Evolutionary conservation across 352 stramenopile genomes (phyloP), one percentile per base, ranked within the genome.

Genomic region (Pythium rishiriense): DNA sequence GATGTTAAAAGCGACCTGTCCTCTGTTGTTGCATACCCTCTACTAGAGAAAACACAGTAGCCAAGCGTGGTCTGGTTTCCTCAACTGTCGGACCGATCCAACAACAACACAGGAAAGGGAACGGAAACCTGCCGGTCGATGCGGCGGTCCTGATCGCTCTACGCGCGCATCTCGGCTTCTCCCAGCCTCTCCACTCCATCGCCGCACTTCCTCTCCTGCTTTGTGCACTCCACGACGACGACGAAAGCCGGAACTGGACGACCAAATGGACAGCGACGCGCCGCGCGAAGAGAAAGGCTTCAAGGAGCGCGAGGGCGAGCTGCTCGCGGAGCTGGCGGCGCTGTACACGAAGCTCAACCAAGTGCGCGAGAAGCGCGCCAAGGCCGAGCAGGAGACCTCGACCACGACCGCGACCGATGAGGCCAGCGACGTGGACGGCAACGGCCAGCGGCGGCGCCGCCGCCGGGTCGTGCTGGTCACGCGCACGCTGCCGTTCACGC

Each of bases 331-430:
- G 62, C 81, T 94, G 43, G 76, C 85, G 37, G 78, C 74, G 60
- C 73, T 92, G 19, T 94, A 94, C 65, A 81, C 83, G 11, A 91
- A 92, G 70, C 74, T 94, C 39, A 91, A 92, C 57, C 79, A 90
- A 64, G 85, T 94, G 58, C 85, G 83, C 25, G 83, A 92, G 59
- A 88, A 92, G 68, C 83, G 85, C 48, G 78, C 75, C 28, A 85
- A 87, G 55, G 85, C 73, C 41, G 85, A 94, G 61, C 73, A 88
- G 47, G 79, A 90, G 52, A 71, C 66, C 24, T 64, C 64, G 12
- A 58, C 53, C 25, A 50, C 39, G 15, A 52, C 39, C 73, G 59
- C 55, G 53, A 70, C 50, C 2, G 54, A 47, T 3, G 71, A 67
- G 43, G 64, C 63, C 47, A 68, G 58, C 25, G 64, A 68, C 24